Base-by-base conservation (phyloP, 306 rosid genomes). In the Urtica urens region DNA sequence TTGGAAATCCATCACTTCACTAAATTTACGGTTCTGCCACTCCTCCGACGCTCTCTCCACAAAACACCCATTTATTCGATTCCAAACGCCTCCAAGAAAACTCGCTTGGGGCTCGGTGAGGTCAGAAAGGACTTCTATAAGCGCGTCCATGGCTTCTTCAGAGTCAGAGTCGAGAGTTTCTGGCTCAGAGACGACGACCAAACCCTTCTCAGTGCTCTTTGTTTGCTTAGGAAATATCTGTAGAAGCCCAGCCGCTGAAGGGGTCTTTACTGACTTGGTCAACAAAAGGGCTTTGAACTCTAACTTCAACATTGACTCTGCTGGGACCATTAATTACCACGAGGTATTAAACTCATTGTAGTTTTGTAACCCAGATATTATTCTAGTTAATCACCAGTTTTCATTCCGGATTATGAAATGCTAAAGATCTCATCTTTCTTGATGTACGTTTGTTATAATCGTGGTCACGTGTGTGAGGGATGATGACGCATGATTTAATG, bases 241-340 rank as follows among this genome's bases (percentile, higher is more conserved):
- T 60, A 70, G 95, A 46, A 90, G 95, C 82, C 94, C 92, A n/a
- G 85, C 94, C 49, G 95, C 85, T 2, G 94, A 85, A 71, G 97
- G 95, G 2, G 87, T 90, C 52, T 90, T 90, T 72, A 71, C 70
- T 15, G 71, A 90, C 61, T 71, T 84, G 65, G 92, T 90, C 37
- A 71, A 60, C 41, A 77, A 74, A 65, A 81, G 65, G 58, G 87
- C 66, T 55, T 52, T 81, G 30, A 67, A 72, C 59, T 78, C 82
- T 30, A 66, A 71, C 27, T 73, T 84, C 70, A 62, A 19, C 23
- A 77, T 79, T 49, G 95, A 90, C 59, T 85, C 94, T 30, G 87
- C 93, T 34, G 97, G 95, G 51, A 90, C 94, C 62, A 81, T 90
- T 52, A 0, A 51, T 71, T 90, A 84, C 53, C 97, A 90, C 33